These are phyloP conservation scores for Nannochloropsis granulata DNA, from an alignment of 108 stramenopile genomes.

Conservation along the genomic window DNA sequence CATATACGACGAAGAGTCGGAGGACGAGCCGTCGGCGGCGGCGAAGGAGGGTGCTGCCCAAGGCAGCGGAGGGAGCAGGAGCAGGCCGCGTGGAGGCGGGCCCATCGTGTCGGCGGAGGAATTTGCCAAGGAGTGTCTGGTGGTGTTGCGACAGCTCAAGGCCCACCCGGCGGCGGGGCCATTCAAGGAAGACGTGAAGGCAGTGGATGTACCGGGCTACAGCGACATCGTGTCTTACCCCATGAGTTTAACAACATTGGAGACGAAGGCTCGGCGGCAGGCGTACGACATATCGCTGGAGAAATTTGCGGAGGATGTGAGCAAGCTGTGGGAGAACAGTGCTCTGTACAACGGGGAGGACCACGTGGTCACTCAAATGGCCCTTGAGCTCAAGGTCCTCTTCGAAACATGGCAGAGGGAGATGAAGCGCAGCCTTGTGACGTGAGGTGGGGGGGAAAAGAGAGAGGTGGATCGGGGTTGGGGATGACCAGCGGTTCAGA, in stretches of 20 bases:
- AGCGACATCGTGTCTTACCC: background rate
- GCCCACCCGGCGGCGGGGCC: background rate
- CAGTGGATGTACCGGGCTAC: background rate
- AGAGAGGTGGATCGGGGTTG: too few relatives aligned
- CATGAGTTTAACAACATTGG: background rate
- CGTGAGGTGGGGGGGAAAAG: background rate
- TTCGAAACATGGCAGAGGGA: background rate
- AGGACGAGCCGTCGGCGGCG: background rate
- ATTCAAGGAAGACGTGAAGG: background rate
- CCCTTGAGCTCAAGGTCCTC: background rate
- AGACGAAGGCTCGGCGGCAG: background rate
- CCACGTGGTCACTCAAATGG: background rate
- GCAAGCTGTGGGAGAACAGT: background rate
- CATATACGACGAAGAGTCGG: background rate
- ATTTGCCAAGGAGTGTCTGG: background rate
- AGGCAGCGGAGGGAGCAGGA: background rate
- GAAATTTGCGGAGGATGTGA: background rate
- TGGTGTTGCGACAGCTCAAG: background rate
- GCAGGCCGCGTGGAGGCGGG: background rate
- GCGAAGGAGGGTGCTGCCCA: background rate
- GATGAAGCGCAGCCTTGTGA: background rate
- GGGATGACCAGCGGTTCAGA: too few relatives aligned
- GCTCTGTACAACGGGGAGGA: background rate
- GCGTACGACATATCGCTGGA: background rate
- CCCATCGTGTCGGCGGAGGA: background rate